A percentile compares a stretch with the other conserved stretches of the same genome.
These are phyloP conservation scores for Tylopilus felleus DNA, from an alignment of 768 basidiomycete species.

Conservation along the genomic window DNA sequence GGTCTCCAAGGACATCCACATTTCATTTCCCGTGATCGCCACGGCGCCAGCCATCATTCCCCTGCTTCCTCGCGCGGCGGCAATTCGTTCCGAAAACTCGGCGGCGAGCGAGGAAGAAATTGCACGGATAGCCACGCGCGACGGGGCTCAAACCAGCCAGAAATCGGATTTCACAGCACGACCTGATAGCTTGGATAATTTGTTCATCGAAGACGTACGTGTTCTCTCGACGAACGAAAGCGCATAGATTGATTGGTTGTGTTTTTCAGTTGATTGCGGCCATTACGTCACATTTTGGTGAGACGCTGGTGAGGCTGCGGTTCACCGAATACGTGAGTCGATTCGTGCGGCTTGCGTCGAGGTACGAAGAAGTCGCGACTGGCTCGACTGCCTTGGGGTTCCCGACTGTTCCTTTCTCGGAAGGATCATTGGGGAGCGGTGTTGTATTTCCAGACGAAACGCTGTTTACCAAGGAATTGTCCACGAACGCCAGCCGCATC, in stretches of 20 bases:
- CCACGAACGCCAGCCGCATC: slow-evolving; percentile 75
- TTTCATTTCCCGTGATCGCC: slow-evolving; percentile 46
- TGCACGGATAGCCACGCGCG: slow-evolving; percentile 45
- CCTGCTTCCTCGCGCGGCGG: slow-evolving; percentile 52
- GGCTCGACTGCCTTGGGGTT: slow-evolving; percentile 77
- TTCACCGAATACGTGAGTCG: slow-evolving; percentile 87
- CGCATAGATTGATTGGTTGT: background rate
- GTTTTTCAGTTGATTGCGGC: slow-evolving; percentile 64
- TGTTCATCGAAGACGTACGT: slow-evolving; percentile 93
- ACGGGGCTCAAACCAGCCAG: slow-evolving; percentile 49
- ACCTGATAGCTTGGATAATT: slow-evolving; percentile 64
- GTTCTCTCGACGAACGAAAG: background rate
- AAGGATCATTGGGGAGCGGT: slow-evolving; percentile 67
- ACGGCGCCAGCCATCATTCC: slow-evolving; percentile 42
- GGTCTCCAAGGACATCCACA: slow-evolving; percentile 81
- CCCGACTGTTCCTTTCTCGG: slow-evolving; percentile 51
- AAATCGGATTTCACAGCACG: slow-evolving; percentile 57
- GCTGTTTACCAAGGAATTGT: slow-evolving; percentile 63
- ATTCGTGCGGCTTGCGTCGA: slow-evolving; percentile 85
- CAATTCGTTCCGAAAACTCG: slow-evolving; percentile 62
- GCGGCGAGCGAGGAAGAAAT: slow-evolving; percentile 67
- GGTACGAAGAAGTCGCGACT: slow-evolving; percentile 80
- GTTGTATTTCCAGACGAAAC: slow-evolving; percentile 74
- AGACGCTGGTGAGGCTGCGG: slow-evolving; percentile 79
- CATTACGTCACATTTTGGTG: slow-evolving; percentile 91